These are phyloP conservation scores for Colletotrichum cordylinicola DNA, from an alignment of 2,329 filamentous ascomycete species.

Conservation along the genomic window DNA sequence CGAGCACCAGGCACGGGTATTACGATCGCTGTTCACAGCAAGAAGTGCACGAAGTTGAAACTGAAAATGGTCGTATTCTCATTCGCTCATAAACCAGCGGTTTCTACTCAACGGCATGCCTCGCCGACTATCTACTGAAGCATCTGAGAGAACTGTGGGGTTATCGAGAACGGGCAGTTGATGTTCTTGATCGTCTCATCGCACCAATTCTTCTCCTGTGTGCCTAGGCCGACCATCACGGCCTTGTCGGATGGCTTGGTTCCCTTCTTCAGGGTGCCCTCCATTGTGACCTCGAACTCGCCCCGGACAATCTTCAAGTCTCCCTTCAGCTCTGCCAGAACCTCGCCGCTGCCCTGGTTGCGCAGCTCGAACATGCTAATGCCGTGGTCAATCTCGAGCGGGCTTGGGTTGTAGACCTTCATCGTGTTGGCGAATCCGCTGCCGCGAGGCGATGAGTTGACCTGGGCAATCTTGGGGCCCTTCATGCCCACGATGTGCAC, in stretches of 20 bases:
- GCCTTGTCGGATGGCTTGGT: slow-evolving; percentile 23
- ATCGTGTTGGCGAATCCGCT: slow-evolving; percentile 25
- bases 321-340: slow-evolving; percentile 32
- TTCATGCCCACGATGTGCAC: slow-evolving; percentile 32
- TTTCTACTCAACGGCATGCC: not conserved
- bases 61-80: not conserved
- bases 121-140: not conserved
- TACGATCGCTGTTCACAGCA: not conserved
- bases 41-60: not conserved
- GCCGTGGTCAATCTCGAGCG: slow-evolving; percentile 36
- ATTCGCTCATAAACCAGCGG: not conserved
- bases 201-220: slow-evolving; percentile 32
- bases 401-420: slow-evolving; percentile 32
- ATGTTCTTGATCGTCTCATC: slow-evolving; percentile 31
- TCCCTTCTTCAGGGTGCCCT: slow-evolving; percentile 24
- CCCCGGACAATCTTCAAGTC: slow-evolving; percentile 31
- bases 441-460: slow-evolving; percentile 27
- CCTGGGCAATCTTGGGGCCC: slow-evolving; percentile 25
- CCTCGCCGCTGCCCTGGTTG: slow-evolving; percentile 27
- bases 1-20: not conserved
- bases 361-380: slow-evolving; percentile 35
- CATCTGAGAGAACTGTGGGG: slow-evolving; percentile 14
- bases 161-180: slow-evolving; percentile 23
- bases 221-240: slow-evolving; percentile 29
- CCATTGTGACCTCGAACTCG: slow-evolving; percentile 32